Conservation (phyloP, 2,329 filamentous ascomycete genomes). For the Aschersonia sp. region DNA sequence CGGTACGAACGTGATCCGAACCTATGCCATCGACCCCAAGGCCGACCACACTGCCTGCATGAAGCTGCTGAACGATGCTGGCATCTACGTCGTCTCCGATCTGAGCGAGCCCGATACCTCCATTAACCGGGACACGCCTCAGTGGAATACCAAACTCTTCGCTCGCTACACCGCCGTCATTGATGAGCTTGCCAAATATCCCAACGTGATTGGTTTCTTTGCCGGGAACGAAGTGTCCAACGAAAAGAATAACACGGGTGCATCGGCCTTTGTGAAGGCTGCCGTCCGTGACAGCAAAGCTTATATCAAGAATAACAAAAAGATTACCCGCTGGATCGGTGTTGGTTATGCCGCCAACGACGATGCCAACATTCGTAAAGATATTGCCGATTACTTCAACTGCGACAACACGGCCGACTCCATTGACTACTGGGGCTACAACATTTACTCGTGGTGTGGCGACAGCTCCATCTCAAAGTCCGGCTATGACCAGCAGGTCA, state of each 20-base stretch:
- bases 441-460: conserved; percentile 99
- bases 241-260: conserved; percentile 71
- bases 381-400: conserved; percentile 89
- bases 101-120: conserved; percentile 67
- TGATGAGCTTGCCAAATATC: conserved; percentile 67
- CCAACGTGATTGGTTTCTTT: conserved; percentile 94
- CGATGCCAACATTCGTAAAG: conserved; percentile 64
- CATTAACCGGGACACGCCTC: conserved; percentile 67
- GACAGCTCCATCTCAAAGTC: conserved; percentile 62
- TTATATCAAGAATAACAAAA: conserved; percentile 73
- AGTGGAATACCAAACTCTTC: conserved; percentile 70
- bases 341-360: conserved; percentile 96
- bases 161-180: conserved; percentile 71
- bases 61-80: conserved; percentile 63
- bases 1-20: conserved; percentile 83
- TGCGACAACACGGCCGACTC: conserved; percentile 51
- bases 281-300: conserved; percentile 91
- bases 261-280: conserved; percentile 92
- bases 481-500: conserved; percentile 66
- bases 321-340: conserved; percentile 67
- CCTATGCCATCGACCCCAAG: conserved; percentile 79
- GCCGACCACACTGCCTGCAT: conserved; percentile 74
- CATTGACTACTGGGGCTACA: conserved; percentile 99
- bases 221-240: conserved; percentile 97
- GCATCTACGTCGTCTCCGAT: conserved; percentile 93